A percentile compares a stretch with the other conserved stretches of the same genome.
phyloP scores from a whole-genome alignment of 345 rosid species.

The Jatropha curcas region DNA sequence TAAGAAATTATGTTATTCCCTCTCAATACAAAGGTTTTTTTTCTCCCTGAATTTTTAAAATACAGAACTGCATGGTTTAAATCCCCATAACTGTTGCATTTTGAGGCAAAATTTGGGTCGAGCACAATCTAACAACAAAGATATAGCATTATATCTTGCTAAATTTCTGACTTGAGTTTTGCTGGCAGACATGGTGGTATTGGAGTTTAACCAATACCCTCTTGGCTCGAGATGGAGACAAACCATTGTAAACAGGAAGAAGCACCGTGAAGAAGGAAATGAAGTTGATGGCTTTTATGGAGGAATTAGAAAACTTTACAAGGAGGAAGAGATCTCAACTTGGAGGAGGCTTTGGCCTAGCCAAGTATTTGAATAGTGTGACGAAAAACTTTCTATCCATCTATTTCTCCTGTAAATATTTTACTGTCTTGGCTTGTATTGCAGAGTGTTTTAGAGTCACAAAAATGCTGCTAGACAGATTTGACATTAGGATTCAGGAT shows the following conservation, averaged over 20 bases:
- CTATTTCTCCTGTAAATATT: background rate
- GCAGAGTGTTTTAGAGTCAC: background rate
- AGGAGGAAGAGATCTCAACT: conserved; percentile 55
- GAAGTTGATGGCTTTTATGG: conserved; percentile 91
- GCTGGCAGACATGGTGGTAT: conserved; percentile 54
- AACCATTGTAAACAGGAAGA: conserved; percentile 51
- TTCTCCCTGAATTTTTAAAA: background rate
- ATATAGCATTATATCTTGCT: background rate
- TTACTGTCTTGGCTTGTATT: too few species aligned
- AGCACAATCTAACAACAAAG: too few species aligned
- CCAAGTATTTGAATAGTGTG: conserved; percentile 50
- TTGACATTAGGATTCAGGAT: background rate
- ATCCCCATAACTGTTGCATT: background rate
- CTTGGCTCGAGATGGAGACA: conserved; percentile 78
- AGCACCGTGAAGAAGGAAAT: conserved; percentile 75
- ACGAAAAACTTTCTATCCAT: background rate
- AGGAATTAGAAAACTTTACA: conserved; percentile 67
- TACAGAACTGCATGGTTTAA: background rate
- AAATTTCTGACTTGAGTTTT: conserved; percentile 25
- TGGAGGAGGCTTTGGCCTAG: conserved; percentile 80
- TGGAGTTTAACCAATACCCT: conserved; percentile 74
- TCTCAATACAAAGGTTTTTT: too few species aligned
- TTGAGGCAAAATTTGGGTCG: background rate
- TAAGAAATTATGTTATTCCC: conserved; percentile 20
- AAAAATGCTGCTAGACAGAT: background rate